phyloP scores from a whole-genome alignment of 495 filamentous ascomycete genomes.

The Massariosphaeria phaeospora region DNA sequence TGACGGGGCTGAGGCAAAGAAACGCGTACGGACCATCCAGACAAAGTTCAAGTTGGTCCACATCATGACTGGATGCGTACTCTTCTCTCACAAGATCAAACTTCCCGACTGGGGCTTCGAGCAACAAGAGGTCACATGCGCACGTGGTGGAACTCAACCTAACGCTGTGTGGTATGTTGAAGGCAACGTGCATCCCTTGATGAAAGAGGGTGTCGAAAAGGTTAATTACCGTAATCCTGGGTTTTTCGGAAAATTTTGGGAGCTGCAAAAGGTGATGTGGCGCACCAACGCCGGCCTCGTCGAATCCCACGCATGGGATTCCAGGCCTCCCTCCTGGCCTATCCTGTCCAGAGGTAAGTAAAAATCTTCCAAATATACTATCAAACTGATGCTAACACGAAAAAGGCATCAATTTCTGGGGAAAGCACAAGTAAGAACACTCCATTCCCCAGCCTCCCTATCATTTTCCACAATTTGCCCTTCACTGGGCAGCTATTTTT shows the following conservation, averaged over 20 bases:
- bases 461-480: constrained; percentile 45
- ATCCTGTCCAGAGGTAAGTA: constrained; percentile 85
- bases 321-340: constrained; percentile 89
- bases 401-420: constrained; percentile 99
- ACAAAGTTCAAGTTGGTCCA: constrained; percentile 95
- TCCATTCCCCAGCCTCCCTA: background rate
- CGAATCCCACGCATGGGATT: constrained; percentile 97
- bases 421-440: constrained; percentile 53
- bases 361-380: no score
- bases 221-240: constrained; percentile 94
- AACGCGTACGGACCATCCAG: constrained; percentile 85
- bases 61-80: constrained; percentile 90
- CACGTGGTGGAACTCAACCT: constrained; percentile 83
- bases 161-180: constrained; percentile 98
- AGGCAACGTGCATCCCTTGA: constrained; percentile 72
- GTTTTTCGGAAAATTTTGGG: constrained; percentile 98
- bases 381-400: no score
- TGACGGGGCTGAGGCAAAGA: constrained; percentile 71
- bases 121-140: constrained; percentile 97
- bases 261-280: constrained; percentile 99
- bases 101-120: constrained; percentile 95
- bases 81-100: constrained; percentile 98
- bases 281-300: constrained; percentile 93
- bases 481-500: no score
- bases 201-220: constrained; percentile 72